These are phyloP conservation scores for Gastrodia elata DNA, from an alignment of 106 monocot genomes.

Conservation along the genomic window DNA sequence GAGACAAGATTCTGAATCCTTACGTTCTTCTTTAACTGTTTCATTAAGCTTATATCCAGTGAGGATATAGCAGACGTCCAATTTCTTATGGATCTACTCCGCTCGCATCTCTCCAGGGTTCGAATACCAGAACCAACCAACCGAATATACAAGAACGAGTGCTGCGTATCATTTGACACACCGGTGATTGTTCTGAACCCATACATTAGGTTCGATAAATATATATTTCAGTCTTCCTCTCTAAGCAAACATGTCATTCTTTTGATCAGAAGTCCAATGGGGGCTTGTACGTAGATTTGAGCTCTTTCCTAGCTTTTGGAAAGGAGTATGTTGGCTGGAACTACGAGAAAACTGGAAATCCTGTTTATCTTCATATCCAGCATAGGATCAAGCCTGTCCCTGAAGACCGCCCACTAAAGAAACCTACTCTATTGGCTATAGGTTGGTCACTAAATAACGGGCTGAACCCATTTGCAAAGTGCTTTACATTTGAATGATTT, in stretches of 20 bases:
- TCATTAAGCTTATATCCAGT: background rate
- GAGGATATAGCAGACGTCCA: background rate
- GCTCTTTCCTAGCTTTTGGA: constrained; percentile 82
- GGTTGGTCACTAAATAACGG: constrained; percentile 31
- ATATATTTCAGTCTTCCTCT: background rate
- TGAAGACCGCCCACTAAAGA: constrained; percentile 89
- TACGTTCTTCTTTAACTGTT: background rate
- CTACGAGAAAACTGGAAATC: constrained; percentile 75
- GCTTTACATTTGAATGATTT: background rate
- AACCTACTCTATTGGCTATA: constrained; percentile 83
- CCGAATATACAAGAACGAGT: constrained; percentile 89
- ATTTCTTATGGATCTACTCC: constrained; percentile 62
- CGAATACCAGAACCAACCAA: constrained; percentile 86
- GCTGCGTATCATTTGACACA: constrained; percentile 92
- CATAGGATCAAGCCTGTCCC: constrained; percentile 50
- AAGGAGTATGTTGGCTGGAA: constrained; percentile 86
- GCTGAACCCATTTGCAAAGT: background rate
- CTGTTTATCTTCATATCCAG: constrained; percentile 77
- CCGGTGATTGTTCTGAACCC: constrained; percentile 36
- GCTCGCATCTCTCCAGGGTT: constrained; percentile 65
- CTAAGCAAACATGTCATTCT: background rate
- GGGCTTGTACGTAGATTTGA: constrained; percentile 77
- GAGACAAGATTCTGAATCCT: background rate
- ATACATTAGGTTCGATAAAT: background rate
- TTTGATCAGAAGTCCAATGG: constrained; percentile 62